Evolutionary conservation across 257 asterid species (phyloP), one percentile per base, ranked within the genome.

Genomic region (Avicennia marina): DNA sequence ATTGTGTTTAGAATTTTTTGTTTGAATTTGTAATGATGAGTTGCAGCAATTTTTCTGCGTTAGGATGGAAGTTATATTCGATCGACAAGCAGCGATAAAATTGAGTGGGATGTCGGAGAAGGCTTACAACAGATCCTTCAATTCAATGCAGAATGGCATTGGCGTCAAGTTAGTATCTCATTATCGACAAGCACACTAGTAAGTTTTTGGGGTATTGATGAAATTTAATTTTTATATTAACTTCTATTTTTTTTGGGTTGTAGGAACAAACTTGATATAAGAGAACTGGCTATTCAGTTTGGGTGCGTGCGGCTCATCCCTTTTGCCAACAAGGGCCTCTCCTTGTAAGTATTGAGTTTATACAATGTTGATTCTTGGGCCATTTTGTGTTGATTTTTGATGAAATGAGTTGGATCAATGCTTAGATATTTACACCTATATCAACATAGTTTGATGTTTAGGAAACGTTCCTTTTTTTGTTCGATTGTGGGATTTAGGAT

Each of bases 241-340:
- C 52, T 22, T 20, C 6, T 4, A 34, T 11, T 24, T 52, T 16
- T 13, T 26, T 38, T 51, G 33, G 61, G 56, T n/a, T n/a, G n/a
- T 55, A 91, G 97, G 88, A 91, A 83, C 72, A 85, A 78, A 69
- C 78, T 91, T 72, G 98, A 91, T 71, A 66, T 83, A 20, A 82
- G 95, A 75, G 98, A 89, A 72, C 52, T 91, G 70, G 95, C 87
- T 8, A 83, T 91, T 73, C 98, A 86, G 64, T 91, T 91, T 54
- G 97, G 98, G 27, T 88, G 97, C 20, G 75, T 93, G 18, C 76
- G 96, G 52, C 86, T 91, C 65, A 80, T 89, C 53, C 97, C 97
- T 22, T 75, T 80, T 41, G 95, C 76, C 38, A 85, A 56, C 64
- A 91, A 79, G 62, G 91, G 94, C 53, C 63, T 91, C 11, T 65